Evolutionary conservation across 345 rosid species (phyloP).

Genomic region (Citrus australasica): DNA sequence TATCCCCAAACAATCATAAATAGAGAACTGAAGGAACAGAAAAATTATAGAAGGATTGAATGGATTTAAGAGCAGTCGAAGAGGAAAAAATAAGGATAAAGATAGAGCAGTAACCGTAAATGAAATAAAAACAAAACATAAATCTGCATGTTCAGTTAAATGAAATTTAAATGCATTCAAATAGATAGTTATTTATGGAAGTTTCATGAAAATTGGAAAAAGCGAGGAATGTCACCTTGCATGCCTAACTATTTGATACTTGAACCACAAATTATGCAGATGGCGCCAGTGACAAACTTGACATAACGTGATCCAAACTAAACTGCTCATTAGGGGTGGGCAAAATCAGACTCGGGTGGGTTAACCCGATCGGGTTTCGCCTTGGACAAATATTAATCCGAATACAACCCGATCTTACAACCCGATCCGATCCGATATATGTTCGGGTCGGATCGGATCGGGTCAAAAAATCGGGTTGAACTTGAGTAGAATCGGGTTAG

Average conservation of each 20-base stretch:
- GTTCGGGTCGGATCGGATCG: no score
- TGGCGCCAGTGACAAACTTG: slow-evolving; percentile 29
- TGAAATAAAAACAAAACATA: neutral
- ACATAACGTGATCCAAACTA: slow-evolving; percentile 36
- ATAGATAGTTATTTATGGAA: neutral
- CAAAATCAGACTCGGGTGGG: no score
- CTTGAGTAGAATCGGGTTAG: no score
- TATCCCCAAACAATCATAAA: no score
- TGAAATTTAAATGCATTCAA: neutral
- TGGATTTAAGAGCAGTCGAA: neutral
- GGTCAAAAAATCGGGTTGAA: no score
- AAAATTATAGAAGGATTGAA: neutral
- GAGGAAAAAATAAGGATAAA: neutral
- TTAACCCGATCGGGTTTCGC: no score
- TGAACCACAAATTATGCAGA: slow-evolving; percentile 9
- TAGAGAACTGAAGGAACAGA: neutral
- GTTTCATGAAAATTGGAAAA: neutral
- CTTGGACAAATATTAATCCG: no score
- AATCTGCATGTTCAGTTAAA: neutral
- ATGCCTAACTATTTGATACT: neutral
- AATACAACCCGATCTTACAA: no score
- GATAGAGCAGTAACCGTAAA: neutral
- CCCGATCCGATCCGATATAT: no score
- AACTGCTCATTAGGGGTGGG: slow-evolving; percentile 40
- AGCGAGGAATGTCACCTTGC: neutral